phyloP scores from a whole-genome alignment of 1,284 basidiomycete genomes.

The Ustilago nuda region DNA sequence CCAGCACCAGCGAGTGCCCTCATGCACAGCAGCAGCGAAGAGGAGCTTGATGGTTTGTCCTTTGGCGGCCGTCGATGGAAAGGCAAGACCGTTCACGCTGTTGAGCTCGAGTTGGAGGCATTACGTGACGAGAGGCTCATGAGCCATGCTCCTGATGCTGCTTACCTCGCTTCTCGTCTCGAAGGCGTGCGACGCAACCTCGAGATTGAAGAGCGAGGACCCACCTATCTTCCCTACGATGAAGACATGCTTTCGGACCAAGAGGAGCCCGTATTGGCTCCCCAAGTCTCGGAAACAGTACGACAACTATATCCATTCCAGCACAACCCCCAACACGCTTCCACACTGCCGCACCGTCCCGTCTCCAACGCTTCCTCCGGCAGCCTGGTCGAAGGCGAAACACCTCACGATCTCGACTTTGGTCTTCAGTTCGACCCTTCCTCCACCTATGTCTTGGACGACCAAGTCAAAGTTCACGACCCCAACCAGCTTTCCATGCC shows the following conservation, averaged over 20 bases:
- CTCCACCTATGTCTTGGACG: conserved; percentile 13
- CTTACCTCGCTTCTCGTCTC: conserved; percentile 60
- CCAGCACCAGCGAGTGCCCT: not conserved
- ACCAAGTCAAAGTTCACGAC: conserved; percentile 31
- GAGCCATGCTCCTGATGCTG: conserved; percentile 62
- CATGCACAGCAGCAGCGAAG: conserved; percentile 28
- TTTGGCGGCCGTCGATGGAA: conserved; percentile 57
- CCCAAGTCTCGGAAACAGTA: conserved; percentile 25
- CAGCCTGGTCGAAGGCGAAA: conserved; percentile 50
- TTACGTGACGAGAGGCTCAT: conserved; percentile 58
- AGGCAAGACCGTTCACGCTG: conserved; percentile 65
- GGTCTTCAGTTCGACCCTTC: conserved; percentile 29
- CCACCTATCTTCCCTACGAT: conserved; percentile 49
- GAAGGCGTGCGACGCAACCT: conserved; percentile 59
- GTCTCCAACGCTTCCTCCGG: conserved; percentile 51
- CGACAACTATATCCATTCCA: conserved; percentile 44
- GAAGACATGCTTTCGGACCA: conserved; percentile 48
- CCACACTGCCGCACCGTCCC: conserved; percentile 38
- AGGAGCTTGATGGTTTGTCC: conserved; percentile 44
- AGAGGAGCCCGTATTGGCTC: conserved; percentile 24
- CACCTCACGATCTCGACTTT: conserved; percentile 50
- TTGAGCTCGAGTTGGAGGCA: conserved; percentile 62
- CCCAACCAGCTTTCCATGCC: conserved; percentile 28
- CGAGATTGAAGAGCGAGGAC: conserved; percentile 52
- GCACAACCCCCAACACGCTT: conserved; percentile 10